These are phyloP conservation scores for Neurospora sp. DNA, from an alignment of 2,329 filamentous ascomycete species.

Conservation along the genomic window DNA sequence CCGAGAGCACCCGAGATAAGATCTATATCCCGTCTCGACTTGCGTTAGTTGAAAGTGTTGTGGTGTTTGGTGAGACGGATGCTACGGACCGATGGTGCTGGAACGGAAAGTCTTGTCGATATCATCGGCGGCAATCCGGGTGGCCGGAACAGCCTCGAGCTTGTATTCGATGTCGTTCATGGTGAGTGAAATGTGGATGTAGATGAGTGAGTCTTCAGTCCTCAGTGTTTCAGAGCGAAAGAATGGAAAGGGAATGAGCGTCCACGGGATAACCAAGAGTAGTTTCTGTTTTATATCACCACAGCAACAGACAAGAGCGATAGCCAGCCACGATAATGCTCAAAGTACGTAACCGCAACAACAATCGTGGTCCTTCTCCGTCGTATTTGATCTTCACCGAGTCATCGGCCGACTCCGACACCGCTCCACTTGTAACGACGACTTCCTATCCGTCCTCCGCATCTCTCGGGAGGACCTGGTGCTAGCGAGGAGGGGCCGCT, in stretches of 20 bases:
- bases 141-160: constrained; percentile 43
- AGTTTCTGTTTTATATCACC: not conserved
- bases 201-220: not conserved
- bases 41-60: not conserved
- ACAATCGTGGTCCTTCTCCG: not conserved
- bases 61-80: not conserved
- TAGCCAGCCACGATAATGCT: not conserved
- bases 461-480: not conserved
- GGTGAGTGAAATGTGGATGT: constrained; percentile 8
- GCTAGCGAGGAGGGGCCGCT: not conserved
- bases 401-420: not conserved
- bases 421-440: not conserved
- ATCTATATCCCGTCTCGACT: constrained; percentile 30
- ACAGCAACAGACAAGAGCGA: not conserved
- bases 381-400: not conserved
- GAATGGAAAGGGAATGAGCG: not conserved
- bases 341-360: not conserved
- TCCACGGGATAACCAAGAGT: not conserved
- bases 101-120: constrained; percentile 55
- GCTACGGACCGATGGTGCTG: constrained; percentile 46
- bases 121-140: constrained; percentile 37
- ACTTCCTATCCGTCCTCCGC: not conserved
- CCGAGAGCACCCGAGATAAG: constrained; percentile 51
- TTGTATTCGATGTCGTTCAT: constrained; percentile 41
- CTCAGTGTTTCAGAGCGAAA: not conserved